Evolutionary conservation across 1,139 yeast species (phyloP), one percentile per base, ranked within the genome.

Genomic region (Geotrichum klebahnii): DNA sequence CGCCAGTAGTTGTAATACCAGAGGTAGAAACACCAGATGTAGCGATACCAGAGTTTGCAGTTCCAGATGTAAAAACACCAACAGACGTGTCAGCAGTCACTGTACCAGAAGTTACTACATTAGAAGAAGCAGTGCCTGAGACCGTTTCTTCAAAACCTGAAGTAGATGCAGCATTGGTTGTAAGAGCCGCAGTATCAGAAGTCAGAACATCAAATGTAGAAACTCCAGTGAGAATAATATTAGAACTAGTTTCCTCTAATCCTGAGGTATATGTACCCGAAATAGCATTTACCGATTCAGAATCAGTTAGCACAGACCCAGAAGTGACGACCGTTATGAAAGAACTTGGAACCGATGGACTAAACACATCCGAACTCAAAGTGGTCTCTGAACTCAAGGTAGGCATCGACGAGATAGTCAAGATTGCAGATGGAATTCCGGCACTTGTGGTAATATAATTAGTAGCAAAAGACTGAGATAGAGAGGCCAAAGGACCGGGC

Each of bases 11-110:
- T n/a, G n/a, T 19, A 51, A 46, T 2, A 47, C 44, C 29, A 50
- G 12, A 28, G 31, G 31, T 28, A 8, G 31, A 62, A 10, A 68
- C 65, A 32, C 67, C 55, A 35, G 67, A 52, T 3, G 49, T 53
- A 9, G 61, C 54, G n/a, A 71, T 71, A 31, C 67, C 56, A 68
- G 69, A 67, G 53, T 65, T 57, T 16, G 65, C 56, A 5, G 62
- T 42, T 22, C 38, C 39, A n/a, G n/a, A n/a, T n/a, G n/a, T n/a
- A n/a, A n/a, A n/a, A n/a, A n/a, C n/a, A n/a, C n/a, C n/a, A n/a
- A n/a, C n/a, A n/a, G n/a, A n/a, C n/a, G n/a, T n/a, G n/a, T n/a
- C n/a, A n/a, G n/a, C n/a, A n/a, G n/a, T n/a, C n/a, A n/a, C n/a
- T n/a, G n/a, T n/a, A n/a, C n/a, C n/a, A n/a, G n/a, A n/a, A n/a